phyloP scores from a whole-genome alignment of 1,139 yeast genomes.

The Diutina pseudorugosa region DNA sequence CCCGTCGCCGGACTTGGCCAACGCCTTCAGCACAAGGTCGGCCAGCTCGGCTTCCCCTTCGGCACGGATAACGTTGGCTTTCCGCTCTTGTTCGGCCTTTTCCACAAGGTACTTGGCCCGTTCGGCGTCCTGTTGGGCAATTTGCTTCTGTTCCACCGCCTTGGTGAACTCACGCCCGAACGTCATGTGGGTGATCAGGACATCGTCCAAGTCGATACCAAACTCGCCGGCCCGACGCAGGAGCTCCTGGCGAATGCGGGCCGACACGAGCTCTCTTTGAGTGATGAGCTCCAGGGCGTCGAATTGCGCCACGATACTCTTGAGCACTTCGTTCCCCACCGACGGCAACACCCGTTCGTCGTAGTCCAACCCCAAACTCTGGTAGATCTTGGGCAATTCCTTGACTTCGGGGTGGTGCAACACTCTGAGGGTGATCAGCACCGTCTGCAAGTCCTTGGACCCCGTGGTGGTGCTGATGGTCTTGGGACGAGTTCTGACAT shows the following conservation, averaged over 20 bases:
- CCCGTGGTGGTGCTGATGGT: slow-evolving; percentile 93
- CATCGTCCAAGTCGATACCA: slow-evolving; percentile 88
- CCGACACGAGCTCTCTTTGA: slow-evolving; percentile 90
- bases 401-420: slow-evolving; percentile 87
- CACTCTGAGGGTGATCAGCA: slow-evolving; percentile 83
- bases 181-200: slow-evolving; percentile 95
- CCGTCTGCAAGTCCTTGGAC: slow-evolving; percentile 94
- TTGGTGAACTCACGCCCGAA: slow-evolving; percentile 95
- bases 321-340: slow-evolving; percentile 90
- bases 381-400: slow-evolving; percentile 77
- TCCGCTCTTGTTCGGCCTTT: slow-evolving; percentile 95
- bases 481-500: slow-evolving; percentile 86
- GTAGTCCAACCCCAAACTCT: slow-evolving; percentile 83
- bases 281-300: slow-evolving; percentile 97
- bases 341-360: slow-evolving; percentile 97
- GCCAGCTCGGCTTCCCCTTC: slow-evolving; percentile 99
- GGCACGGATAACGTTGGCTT: slow-evolving; percentile 89
- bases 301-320: slow-evolving; percentile 93
- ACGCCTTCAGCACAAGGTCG: slow-evolving; percentile 86
- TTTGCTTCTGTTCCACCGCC: slow-evolving; percentile 97
- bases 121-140: slow-evolving; percentile 99
- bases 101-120: slow-evolving; percentile 91
- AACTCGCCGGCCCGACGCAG: slow-evolving; percentile 79
- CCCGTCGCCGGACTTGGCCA: slow-evolving; percentile 94
- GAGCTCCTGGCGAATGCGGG: slow-evolving; percentile 80